Conservation (phyloP, 257 asterid species). For the Osmanthus fragrans region DNA sequence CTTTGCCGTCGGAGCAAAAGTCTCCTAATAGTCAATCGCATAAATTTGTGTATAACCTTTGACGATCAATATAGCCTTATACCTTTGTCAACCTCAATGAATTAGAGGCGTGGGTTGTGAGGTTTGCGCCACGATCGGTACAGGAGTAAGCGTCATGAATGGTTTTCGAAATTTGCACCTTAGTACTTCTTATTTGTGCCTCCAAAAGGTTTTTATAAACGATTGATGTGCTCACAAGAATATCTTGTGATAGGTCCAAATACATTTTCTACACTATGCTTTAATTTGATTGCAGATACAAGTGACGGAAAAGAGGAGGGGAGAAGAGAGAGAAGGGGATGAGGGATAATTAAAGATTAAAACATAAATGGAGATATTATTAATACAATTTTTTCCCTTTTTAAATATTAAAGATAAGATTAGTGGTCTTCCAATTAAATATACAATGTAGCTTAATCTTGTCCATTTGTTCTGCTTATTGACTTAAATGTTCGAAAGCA, state of each 20-base stretch:
- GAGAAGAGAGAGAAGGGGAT: background rate
- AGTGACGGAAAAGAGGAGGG: background rate
- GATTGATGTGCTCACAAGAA: background rate
- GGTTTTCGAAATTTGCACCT: too few relatives aligned
- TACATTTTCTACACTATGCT: background rate
- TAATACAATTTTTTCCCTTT: background rate
- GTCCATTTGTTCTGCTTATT: background rate
- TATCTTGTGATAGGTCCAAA: background rate
- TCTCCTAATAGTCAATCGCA: too few relatives aligned
- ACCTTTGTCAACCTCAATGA: too few relatives aligned
- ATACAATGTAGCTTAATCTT: background rate
- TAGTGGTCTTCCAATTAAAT: background rate
- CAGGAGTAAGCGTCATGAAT: too few relatives aligned
- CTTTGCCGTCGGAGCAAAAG: too few relatives aligned
- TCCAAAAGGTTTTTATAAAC: background rate
- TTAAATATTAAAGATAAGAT: background rate
- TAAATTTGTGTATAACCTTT: too few relatives aligned
- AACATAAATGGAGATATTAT: background rate
- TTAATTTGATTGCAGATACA: background rate
- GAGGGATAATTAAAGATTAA: background rate
- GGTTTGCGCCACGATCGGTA: too few relatives aligned
- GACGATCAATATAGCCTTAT: too few relatives aligned
- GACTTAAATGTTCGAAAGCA: background rate
- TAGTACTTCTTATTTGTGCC: background rate
- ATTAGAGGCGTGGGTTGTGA: too few relatives aligned